These are phyloP conservation scores for Diaporthe aspalathi DNA, from an alignment of 2,329 filamentous ascomycete genomes.

Conservation along the genomic window DNA sequence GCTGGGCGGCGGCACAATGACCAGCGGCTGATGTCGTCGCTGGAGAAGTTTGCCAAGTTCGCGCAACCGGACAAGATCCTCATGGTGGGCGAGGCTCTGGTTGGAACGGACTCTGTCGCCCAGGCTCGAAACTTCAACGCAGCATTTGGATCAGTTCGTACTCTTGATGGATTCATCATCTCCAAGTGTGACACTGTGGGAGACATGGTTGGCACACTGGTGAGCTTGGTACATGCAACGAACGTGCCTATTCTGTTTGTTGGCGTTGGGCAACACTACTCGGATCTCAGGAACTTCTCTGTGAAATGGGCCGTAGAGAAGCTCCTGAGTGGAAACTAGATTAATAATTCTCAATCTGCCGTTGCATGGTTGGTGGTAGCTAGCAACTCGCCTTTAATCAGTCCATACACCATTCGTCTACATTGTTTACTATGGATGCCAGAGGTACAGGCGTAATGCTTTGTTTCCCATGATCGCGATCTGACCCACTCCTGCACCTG, in stretches of 20 bases:
- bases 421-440: neutral
- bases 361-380: neutral
- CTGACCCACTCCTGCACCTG: neutral
- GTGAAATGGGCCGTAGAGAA: conserved; percentile 78
- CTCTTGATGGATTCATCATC: conserved; percentile 96
- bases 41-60: conserved; percentile 98
- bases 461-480: neutral
- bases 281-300: conserved; percentile 75
- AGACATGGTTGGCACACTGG: conserved; percentile 97
- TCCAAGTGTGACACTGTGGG: conserved; percentile 99
- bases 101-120: conserved; percentile 93
- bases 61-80: conserved; percentile 98
- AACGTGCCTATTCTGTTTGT: conserved; percentile 96
- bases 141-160: conserved; percentile 83
- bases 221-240: conserved; percentile 97
- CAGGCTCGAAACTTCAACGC: conserved; percentile 97
- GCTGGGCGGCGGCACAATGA: conserved; percentile 96
- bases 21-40: conserved; percentile 91
- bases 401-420: neutral
- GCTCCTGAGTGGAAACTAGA: conserved; percentile 64
- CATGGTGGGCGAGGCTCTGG: conserved; percentile 91
- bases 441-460: neutral
- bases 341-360: neutral
- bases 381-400: neutral
- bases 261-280: conserved; percentile 78